phyloP scores from a whole-genome alignment of 2,329 filamentous ascomycete species.

The Fusarium chaquense region DNA sequence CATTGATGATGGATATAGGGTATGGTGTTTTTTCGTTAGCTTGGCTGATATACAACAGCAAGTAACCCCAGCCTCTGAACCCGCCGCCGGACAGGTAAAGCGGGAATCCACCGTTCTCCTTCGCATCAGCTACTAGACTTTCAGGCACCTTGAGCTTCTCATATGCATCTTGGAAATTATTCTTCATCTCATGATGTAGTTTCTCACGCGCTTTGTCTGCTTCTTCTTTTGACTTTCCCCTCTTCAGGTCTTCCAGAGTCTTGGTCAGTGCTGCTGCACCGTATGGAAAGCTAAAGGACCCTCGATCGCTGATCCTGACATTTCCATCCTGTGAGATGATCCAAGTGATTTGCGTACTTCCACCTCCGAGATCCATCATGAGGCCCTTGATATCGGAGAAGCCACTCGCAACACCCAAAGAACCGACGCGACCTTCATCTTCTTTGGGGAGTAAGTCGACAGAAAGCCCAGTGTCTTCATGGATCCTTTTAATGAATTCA shows the following conservation, averaged over 20 bases:
- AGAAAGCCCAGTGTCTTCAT: conserved; percentile 1
- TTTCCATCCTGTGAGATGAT: conserved; percentile 29
- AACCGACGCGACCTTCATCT: conserved; percentile 30
- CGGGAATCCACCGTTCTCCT: conserved; percentile 22
- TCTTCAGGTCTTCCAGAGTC: conserved; percentile 15
- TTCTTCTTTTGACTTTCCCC: conserved; percentile 23
- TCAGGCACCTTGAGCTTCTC: conserved; percentile 19
- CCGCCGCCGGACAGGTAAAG: conserved; percentile 28
- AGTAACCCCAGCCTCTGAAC: conserved; percentile 30
- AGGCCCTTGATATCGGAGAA: conserved; percentile 27
- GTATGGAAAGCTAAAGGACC: conserved; percentile 28
- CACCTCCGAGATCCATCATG: conserved; percentile 34
- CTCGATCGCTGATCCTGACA: conserved; percentile 29
- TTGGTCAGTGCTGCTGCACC: conserved; percentile 29
- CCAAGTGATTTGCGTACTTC: conserved; percentile 33
- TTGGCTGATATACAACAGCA: conserved; percentile 29
- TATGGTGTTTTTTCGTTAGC: conserved; percentile 1
- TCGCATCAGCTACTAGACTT: conserved; percentile 11
- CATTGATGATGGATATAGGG: conserved; percentile 32
- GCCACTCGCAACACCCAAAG: conserved; percentile 25
- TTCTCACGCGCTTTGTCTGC: conserved; percentile 19
- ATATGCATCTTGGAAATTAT: conserved; percentile 20
- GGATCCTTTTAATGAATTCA: conserved; percentile 18
- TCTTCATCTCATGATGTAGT: conserved; percentile 19
- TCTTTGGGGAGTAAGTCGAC: conserved; percentile 26